These are phyloP conservation scores for Xylariaceae sp. DNA, from an alignment of 2,329 filamentous ascomycete genomes.

Conservation along the genomic window DNA sequence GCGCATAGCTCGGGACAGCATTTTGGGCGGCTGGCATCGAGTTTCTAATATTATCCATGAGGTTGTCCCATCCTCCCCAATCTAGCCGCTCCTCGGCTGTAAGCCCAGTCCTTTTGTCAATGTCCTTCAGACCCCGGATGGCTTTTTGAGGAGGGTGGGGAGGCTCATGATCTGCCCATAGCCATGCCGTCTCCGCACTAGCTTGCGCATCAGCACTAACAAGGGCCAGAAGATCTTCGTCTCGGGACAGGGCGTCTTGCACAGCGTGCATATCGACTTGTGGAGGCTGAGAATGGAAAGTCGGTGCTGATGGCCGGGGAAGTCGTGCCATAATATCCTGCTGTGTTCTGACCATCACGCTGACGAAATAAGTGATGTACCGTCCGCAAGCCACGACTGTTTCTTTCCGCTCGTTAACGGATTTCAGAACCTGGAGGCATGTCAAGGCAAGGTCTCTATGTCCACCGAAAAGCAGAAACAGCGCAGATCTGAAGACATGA, in stretches of 20 bases:
- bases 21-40: slow-evolving; percentile 32
- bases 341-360: slow-evolving; percentile 56
- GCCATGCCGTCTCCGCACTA: slow-evolving; percentile 72
- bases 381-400: slow-evolving; percentile 76
- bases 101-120: slow-evolving; percentile 48
- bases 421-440: slow-evolving; percentile 67
- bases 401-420: slow-evolving; percentile 67
- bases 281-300: slow-evolving; percentile 22
- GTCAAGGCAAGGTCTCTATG: slow-evolving; percentile 69
- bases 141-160: slow-evolving; percentile 31
- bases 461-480: slow-evolving; percentile 73
- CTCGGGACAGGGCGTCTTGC: slow-evolving; percentile 46
- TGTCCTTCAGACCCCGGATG: slow-evolving; percentile 39
- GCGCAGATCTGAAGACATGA: slow-evolving; percentile 82
- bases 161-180: slow-evolving; percentile 66
- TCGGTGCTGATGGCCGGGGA: slow-evolving; percentile 23
- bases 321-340: slow-evolving; percentile 39
- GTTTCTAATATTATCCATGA: slow-evolving; percentile 60
- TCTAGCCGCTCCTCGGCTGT: slow-evolving; percentile 57
- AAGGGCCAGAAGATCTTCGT: slow-evolving; percentile 87
- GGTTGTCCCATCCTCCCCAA: slow-evolving; percentile 77
- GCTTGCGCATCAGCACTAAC: slow-evolving; percentile 83
- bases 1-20: slow-evolving; percentile 25
- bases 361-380: slow-evolving; percentile 77
- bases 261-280: slow-evolving; percentile 22